Evolutionary conservation across 257 asterid species (phyloP), one percentile per base, ranked within the genome.

Genomic region (Nicotiana noctiflora): DNA sequence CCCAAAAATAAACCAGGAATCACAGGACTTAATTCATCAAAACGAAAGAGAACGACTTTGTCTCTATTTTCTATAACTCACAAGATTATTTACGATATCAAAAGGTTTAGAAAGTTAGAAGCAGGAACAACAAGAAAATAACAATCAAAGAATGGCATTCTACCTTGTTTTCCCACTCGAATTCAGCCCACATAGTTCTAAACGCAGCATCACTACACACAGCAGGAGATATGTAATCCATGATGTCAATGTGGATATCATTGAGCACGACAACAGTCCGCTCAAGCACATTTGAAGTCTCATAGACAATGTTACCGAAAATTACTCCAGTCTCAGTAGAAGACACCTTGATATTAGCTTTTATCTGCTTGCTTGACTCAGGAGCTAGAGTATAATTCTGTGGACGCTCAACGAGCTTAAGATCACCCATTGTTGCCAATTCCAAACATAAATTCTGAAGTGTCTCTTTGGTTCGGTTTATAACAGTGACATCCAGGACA

Each of bases 151-250:
- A 44, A 70, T 1, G 61, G 15, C 78, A 46, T 17, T 62, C 25
- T 91, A 94, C 98, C 98, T 94, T 94, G 86, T 94, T 94, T 84
- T 94, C 98, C 98, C 98, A 94, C 86, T 94, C 98, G 86, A 94
- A 94, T 87, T 94, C 98, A 81, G 97, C 97, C 98, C 98, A 94
- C 98, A 93, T 94, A 79, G 96, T 87, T 84, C 97, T 90, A 87
- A 94, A 94, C 40, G 97, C 97, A 88, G 97, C 87, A 86, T 93
- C 98, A 32, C 94, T 91, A 78, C 98, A 94, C 52, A 85, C 90
- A 59, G 98, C 98, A 19, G 98, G 98, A 85, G 98, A 94, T 86
- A 94, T 94, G 81, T 94, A 94, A 87, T 94, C 98, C 98, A 94
- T 94, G 85, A 94, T 94, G 88, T 94, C 98, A 79, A 94, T 93